Evolutionary conservation across 2,329 filamentous ascomycete genomes (phyloP), one percentile per base, ranked within the genome.

Genomic region (Elsinoe necatrix): DNA sequence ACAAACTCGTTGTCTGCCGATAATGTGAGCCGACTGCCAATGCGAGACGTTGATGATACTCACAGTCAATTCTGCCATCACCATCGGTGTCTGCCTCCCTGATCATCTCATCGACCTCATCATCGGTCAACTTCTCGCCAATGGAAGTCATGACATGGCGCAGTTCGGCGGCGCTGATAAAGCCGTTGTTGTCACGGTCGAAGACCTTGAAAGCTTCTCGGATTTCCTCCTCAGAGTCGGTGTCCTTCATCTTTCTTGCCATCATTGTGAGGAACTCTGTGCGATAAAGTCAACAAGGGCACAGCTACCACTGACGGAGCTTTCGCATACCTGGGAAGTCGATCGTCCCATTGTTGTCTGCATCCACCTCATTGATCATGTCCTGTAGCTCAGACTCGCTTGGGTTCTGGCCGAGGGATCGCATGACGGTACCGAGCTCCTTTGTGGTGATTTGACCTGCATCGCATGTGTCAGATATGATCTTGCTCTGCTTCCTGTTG

Each of bases 281-380:
- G 29, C 7, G 29, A 31, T n/a, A 27, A 3, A 31, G 45, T 59
- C 43, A 56, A 51, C 29, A 35, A 18, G 25, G 31, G 21, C 7
- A 35, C 21, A 14, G 20, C 41, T 11, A 48, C n/a, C 20, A 12
- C 5, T 21, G 21, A 8, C 27, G 9, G 21, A 27, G 12, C 4
- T n/a, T 14, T 16, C 16, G 43, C 37, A 51, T 69, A 80, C 79
- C 79, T 57, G 82, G 77, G 68, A 85, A 83, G 67, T 83, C 80
- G 65, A 85, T 83, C 63, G 80, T 81, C 68, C 81, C 82, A 63
- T 81, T 82, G 68, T 81, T 80, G 72, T 85, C 80, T 62, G 77
- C 73, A 63, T 85, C 82, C 60, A 83, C 80, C 70, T 85, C 82
- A 71, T 82, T 82, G 72, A 84, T 81, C 74, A 85, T 82, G 68